These are phyloP conservation scores for Aurifilum marmelostoma DNA, from an alignment of 2,329 filamentous ascomycete genomes.

Conservation along the genomic window DNA sequence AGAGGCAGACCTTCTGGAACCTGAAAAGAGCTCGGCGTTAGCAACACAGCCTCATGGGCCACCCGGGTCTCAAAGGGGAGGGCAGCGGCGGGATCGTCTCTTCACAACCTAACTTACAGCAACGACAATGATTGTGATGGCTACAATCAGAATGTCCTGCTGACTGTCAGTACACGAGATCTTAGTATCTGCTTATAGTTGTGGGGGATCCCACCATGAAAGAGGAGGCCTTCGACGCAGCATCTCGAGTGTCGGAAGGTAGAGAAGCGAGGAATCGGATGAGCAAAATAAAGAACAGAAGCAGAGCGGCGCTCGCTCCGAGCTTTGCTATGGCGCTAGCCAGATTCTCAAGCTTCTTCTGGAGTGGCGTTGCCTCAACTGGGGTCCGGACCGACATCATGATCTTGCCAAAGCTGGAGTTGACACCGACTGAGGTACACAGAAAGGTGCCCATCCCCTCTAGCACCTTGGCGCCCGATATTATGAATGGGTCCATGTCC, in stretches of 20 bases:
- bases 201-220: slow-evolving; percentile 46
- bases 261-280: slow-evolving; percentile 75
- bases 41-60: not conserved
- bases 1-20: slow-evolving; percentile 67
- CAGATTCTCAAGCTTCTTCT: slow-evolving; percentile 54
- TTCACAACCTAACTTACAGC: slow-evolving; percentile 42
- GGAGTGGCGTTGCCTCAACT: slow-evolving; percentile 56
- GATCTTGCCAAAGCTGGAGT: slow-evolving; percentile 58
- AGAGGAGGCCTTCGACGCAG: slow-evolving; percentile 59
- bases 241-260: slow-evolving; percentile 48
- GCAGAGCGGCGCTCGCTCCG: slow-evolving; percentile 67
- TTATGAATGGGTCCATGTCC: slow-evolving; percentile 68
- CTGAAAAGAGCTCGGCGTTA: not conserved
- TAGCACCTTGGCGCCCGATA: slow-evolving; percentile 58
- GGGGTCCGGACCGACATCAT: slow-evolving; percentile 59
- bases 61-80: not conserved
- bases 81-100: not conserved
- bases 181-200: not conserved
- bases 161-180: too few species aligned
- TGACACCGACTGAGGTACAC: slow-evolving; percentile 58
- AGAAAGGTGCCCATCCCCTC: slow-evolving; percentile 59
- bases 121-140: slow-evolving; percentile 68
- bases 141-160: slow-evolving; percentile 61
- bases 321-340: slow-evolving; percentile 50
- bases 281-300: slow-evolving; percentile 77